phyloP scores from a whole-genome alignment of 2,329 filamentous ascomycete species.

The Sporothrix luriei region DNA sequence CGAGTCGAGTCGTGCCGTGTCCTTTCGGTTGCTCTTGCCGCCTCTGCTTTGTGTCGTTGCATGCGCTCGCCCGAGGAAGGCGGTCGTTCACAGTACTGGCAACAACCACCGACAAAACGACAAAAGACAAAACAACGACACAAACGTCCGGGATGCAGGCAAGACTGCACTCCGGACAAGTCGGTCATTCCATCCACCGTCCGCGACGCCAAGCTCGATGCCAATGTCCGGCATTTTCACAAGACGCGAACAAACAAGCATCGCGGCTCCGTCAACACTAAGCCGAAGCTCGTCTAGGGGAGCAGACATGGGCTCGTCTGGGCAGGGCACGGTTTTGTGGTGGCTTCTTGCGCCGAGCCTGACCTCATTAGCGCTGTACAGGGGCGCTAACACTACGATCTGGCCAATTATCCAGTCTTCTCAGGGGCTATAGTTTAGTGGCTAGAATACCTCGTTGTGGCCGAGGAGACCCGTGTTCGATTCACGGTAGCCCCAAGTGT shows the following conservation, averaged over 20 bases:
- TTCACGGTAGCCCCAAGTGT: conserved; percentile 35
- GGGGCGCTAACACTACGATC: conserved; percentile 9
- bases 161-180: neutral
- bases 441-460: conserved; percentile 37
- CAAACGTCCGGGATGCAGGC: neutral
- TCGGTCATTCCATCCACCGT: neutral
- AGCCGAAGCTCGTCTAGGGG: neutral
- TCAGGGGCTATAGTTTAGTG: conserved; percentile 35
- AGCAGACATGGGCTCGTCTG: neutral
- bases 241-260: conserved; percentile 7
- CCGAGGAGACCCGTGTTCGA: conserved; percentile 38
- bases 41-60: neutral
- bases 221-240: neutral
- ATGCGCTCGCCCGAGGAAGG: conserved; percentile 1
- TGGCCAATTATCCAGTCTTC: neutral
- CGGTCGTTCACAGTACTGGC: too few species aligned
- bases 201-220: conserved; percentile 9
- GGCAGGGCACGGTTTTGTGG: conserved; percentile 8
- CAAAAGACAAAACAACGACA: neutral
- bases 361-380: conserved; percentile 11
- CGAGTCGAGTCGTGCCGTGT: conserved; percentile 12
- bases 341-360: neutral
- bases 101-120: too few species aligned
- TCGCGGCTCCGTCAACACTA: neutral
- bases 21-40: conserved; percentile 6